Conservation (phyloP, 345 rosid species). For the Hibiscus trionum region DNA sequence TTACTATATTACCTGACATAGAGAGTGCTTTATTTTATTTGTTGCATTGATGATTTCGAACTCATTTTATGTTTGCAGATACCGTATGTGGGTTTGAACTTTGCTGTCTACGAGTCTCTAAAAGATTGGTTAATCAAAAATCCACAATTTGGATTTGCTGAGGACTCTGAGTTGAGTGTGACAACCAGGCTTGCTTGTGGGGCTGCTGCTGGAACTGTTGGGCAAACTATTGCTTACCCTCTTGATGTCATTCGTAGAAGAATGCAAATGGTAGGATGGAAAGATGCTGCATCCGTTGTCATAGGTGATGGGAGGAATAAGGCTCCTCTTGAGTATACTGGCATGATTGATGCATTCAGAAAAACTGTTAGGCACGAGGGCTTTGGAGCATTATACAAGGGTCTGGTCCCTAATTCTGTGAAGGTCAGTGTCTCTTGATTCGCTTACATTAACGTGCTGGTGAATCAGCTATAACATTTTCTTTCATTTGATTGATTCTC, state of each 20-base stretch:
- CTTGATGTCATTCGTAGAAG: slow-evolving; percentile 95
- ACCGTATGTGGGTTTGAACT: slow-evolving; percentile 95
- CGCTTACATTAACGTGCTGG: not conserved
- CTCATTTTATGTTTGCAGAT: slow-evolving; percentile 41
- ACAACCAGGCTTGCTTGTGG: slow-evolving; percentile 91
- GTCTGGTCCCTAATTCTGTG: slow-evolving; percentile 91
- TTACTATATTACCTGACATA: not conserved
- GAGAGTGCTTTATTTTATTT: slow-evolving; percentile 1
- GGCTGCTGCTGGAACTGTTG: slow-evolving; percentile 94
- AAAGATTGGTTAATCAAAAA: slow-evolving; percentile 74
- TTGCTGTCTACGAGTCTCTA: slow-evolving; percentile 92
- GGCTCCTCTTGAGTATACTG: slow-evolving; percentile 55
- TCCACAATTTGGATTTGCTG: slow-evolving; percentile 57
- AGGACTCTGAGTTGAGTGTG: slow-evolving; percentile 69
- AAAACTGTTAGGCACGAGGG: slow-evolving; percentile 90
- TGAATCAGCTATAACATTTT: not conserved
- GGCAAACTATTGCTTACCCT: slow-evolving; percentile 98
- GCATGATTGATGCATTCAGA: slow-evolving; percentile 91
- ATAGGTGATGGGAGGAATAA: slow-evolving; percentile 64
- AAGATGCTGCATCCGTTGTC: slow-evolving; percentile 79
- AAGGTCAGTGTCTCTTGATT: slow-evolving; percentile 49
- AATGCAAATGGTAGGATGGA: slow-evolving; percentile 99
- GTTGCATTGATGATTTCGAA: not conserved
- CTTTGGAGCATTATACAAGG: slow-evolving; percentile 94
- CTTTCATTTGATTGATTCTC: not conserved